A percentile compares a stretch with the other conserved stretches of the same genome.
Conservation (phyloP, 257 asterid genomes). For the Marsdenia floribunda region DNA sequence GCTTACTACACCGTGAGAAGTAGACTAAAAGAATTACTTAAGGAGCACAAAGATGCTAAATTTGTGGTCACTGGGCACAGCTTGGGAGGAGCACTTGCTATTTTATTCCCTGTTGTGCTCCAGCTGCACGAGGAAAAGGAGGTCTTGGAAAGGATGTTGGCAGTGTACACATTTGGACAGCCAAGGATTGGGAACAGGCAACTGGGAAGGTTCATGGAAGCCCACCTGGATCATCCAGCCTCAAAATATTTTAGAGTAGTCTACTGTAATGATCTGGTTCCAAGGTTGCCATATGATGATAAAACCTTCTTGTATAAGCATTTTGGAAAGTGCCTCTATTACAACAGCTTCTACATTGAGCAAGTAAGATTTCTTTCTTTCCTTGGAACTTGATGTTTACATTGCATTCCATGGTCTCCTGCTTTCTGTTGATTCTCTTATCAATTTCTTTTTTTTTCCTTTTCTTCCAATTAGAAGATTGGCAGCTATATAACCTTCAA, state of each 20-base stretch:
- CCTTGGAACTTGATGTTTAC: background rate
- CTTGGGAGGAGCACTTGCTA: conserved; percentile 90
- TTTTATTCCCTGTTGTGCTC: conserved; percentile 69
- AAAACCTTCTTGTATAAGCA: conserved; percentile 82
- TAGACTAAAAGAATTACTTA: conserved; percentile 50
- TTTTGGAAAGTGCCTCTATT: conserved; percentile 73
- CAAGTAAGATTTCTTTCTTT: conserved; percentile 36
- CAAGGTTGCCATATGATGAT: conserved; percentile 87
- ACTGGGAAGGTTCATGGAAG: conserved; percentile 57
- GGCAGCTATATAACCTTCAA: background rate
- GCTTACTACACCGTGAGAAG: conserved; percentile 65
- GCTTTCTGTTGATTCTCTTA: background rate
- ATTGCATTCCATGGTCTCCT: background rate
- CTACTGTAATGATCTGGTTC: conserved; percentile 85
- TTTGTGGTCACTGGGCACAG: conserved; percentile 89
- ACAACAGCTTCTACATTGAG: conserved; percentile 68
- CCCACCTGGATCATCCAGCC: conserved; percentile 46
- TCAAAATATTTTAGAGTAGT: conserved; percentile 72
- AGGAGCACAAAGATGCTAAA: conserved; percentile 61
- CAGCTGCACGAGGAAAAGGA: conserved; percentile 61
- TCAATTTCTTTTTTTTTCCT: too few species aligned
- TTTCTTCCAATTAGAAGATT: background rate
- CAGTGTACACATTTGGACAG: conserved; percentile 80
- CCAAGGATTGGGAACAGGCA: conserved; percentile 75
- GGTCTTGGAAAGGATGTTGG: conserved; percentile 49